Evolutionary conservation across 106 monocot species (phyloP), one percentile per base, ranked within the genome.

Genomic region (Dendrobium catenatum): DNA sequence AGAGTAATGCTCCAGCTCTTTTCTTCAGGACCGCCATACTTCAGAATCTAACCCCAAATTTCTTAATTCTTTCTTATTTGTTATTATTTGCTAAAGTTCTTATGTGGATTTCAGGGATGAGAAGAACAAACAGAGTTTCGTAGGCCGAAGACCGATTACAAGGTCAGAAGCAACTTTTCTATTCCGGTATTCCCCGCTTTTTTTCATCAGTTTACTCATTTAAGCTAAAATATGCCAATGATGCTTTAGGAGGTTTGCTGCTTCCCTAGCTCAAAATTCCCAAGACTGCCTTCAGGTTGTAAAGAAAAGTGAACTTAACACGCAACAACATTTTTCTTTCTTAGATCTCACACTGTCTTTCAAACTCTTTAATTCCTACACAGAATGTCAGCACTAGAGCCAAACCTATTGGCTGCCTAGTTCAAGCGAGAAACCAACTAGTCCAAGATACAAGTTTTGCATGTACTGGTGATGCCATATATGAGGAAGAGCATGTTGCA

Each of bases 181-280:
- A 47, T 31, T 41, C 54, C 1, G 44, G 4, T 17, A 78, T 37
- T 48, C 44, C 18, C 27, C 47, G 5, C 43, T 74, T 33, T 47
- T 15, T 73, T 68, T 56, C 66, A 19, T 13, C 10, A 51, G 15
- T 51, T 51, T 51, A 51, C 51, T 51, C 51, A 2, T 51, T 51
- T 77, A 22, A 44, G 19, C 56, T 77, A 6, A 55, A 13, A 4
- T 17, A 73, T 68, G 27, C 74, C 18, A 49, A 72, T 72, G 15
- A 20, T 75, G 19, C 81, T 80, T 79, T 7, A 95, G 96, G 85
- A 88, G 85, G 72, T 88, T 88, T 84, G 91, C 93, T 73, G 93
- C 93, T 78, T 85, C 88, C 0, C 78, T 91, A 75, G 89, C 86
- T 70, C 86, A 54, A 79, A 89, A 88, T 88, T 84, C 86, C 9